Conservation (phyloP, 257 asterid genomes). For the Salvia miltiorrhiza region DNA sequence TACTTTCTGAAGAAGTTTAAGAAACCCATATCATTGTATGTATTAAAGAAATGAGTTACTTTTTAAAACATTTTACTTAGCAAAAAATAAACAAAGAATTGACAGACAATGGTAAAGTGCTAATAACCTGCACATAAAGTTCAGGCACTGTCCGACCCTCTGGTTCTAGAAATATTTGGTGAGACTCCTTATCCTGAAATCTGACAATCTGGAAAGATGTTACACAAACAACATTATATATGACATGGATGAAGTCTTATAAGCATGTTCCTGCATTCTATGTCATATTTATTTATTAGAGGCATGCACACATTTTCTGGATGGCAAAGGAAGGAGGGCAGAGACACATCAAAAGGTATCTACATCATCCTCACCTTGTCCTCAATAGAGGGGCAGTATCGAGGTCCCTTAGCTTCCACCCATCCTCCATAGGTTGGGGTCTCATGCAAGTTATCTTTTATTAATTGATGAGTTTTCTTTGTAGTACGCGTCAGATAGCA, state of each 20-base stretch:
- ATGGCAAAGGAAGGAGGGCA: constrained; percentile 5
- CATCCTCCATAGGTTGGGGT: constrained; percentile 99
- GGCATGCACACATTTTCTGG: not conserved
- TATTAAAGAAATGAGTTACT: not conserved
- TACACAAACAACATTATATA: constrained; percentile 12
- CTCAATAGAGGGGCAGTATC: constrained; percentile 99
- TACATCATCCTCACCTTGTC: constrained; percentile 62
- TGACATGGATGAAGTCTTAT: constrained; percentile 3
- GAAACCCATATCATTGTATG: not conserved
- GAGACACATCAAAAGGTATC: constrained; percentile 5
- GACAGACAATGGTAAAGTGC: constrained; percentile 16
- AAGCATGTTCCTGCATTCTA: not conserved
- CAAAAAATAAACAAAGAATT: constrained; percentile 7
- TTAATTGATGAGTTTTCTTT: constrained; percentile 76
- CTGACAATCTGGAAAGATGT: constrained; percentile 72
- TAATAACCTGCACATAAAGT: constrained; percentile 88
- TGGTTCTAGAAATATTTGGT: constrained; percentile 98
- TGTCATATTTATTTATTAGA: constrained; percentile 2
- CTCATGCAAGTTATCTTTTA: constrained; percentile 88
- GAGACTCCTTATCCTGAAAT: constrained; percentile 94
- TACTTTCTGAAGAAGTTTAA: constrained; percentile 5
- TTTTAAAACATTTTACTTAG: not conserved
- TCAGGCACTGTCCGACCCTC: constrained; percentile 97
- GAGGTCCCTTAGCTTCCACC: constrained; percentile 99
- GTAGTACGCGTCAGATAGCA: constrained; percentile 97